Conservation (phyloP, 2,329 filamentous ascomycete genomes). For the Botrytis fabae region DNA sequence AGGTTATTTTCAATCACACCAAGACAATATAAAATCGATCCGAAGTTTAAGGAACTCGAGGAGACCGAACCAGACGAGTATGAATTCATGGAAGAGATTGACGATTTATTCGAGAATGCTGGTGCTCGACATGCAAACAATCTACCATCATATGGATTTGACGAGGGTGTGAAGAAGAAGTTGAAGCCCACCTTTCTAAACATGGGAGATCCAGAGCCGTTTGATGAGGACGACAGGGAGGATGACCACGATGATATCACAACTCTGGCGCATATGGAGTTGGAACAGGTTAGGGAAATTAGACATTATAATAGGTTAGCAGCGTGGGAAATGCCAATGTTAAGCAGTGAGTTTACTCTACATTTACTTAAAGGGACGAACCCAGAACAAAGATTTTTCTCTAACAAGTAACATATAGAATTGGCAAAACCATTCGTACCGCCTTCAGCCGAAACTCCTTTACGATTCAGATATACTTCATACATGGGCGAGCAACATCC, state of each 20-base stretch:
- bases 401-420: conserved; percentile 53
- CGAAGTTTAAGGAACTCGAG: conserved; percentile 24
- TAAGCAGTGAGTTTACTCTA: conserved; percentile 67
- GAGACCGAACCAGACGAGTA: conserved; percentile 20
- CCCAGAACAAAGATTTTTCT: conserved; percentile 12
- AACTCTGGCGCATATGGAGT: conserved; percentile 77
- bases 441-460: conserved; percentile 65
- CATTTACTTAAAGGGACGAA: neutral
- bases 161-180: conserved; percentile 27
- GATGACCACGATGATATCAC: conserved; percentile 84
- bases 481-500: conserved; percentile 95
- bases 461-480: conserved; percentile 94
- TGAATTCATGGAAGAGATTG: conserved; percentile 20
- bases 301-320: conserved; percentile 84
- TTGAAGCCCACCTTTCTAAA: conserved; percentile 41
- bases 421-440: conserved; percentile 78
- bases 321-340: conserved; percentile 93
- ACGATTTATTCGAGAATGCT: conserved; percentile 20
- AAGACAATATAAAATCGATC: conserved; percentile 25
- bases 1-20: conserved; percentile 34
- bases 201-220: conserved; percentile 38
- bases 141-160: conserved; percentile 17
- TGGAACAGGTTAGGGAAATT: conserved; percentile 85
- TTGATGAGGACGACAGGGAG: conserved; percentile 44
- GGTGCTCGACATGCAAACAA: conserved; percentile 11